These are phyloP conservation scores for Neopestalotiopsis sp. DNA, from an alignment of 2,329 filamentous ascomycete species.

Conservation along the genomic window DNA sequence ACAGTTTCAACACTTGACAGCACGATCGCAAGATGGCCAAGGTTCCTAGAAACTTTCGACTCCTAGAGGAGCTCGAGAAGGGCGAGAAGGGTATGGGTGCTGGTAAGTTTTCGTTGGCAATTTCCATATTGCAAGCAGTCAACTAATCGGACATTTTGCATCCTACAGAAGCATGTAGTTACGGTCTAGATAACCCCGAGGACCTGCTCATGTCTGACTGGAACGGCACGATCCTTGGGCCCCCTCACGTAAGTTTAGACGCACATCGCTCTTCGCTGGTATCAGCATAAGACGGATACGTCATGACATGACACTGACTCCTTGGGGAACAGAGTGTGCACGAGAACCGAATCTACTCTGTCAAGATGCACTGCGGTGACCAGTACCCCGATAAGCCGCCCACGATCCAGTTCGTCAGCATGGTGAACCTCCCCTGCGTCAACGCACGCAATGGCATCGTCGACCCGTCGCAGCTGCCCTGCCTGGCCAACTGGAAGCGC, in stretches of 20 bases:
- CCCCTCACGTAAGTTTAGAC: slow-evolving; percentile 80
- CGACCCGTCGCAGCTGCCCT: slow-evolving; percentile 82
- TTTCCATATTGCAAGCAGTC: neutral
- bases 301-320: neutral
- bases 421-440: slow-evolving; percentile 96
- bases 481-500: slow-evolving; percentile 87
- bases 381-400: slow-evolving; percentile 90
- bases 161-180: slow-evolving; percentile 86
- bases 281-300: neutral
- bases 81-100: slow-evolving; percentile 97
- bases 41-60: slow-evolving; percentile 93
- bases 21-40: slow-evolving; percentile 57
- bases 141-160: neutral
- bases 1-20: too few species aligned
- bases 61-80: slow-evolving; percentile 97
- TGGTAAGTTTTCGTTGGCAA: slow-evolving; percentile 56
- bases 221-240: slow-evolving; percentile 97
- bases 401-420: slow-evolving; percentile 88
- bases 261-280: neutral
- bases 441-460: slow-evolving; percentile 81
- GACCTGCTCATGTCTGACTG: slow-evolving; percentile 98
- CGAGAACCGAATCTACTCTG: slow-evolving; percentile 98
- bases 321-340: slow-evolving; percentile 74
- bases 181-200: slow-evolving; percentile 91
- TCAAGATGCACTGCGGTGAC: slow-evolving; percentile 93